Evolutionary conservation across 192 early-diverging fungal species (phyloP), one percentile per base, ranked within the genome.

Genomic region (Endogone sp.): DNA sequence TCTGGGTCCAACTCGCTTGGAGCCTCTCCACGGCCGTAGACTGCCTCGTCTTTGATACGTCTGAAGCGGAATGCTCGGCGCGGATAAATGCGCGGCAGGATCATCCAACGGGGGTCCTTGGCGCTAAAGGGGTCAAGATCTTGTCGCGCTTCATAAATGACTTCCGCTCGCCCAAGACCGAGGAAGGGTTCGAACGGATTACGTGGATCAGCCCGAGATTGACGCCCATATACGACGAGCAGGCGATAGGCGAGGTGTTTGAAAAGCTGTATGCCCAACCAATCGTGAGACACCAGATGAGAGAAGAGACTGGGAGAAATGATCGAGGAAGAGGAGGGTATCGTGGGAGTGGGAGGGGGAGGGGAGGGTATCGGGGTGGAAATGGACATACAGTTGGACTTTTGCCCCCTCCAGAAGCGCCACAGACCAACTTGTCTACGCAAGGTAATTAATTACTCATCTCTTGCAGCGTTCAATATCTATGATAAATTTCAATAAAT

Each of bases 71-170:
- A 67, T 91, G 89, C 79, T 81, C 81, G 72, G 79, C 84, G 64
- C 84, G 91, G 2, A 87, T 93, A 23, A 77, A 81, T 61, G 79
- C 71, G 22, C 84, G 91, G 32, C 56, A 68, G 65, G 79, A 88
- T 28, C 91, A 93, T 72, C 88, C 91, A 29, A 90, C 90, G 2
- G 85, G 89, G 30, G 91, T 93, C 24, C 80, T 86, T 56, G 90
- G 91, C 28, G 66, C 75, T 60, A 74, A 84, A 56, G 90, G 90
- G 2, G 74, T 86, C 3, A 76, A 83, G 63, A 82, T 93, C 26
- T 79, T 91, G n/a, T 74, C 79, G 23, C 80, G 83, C 4, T 93
- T 93, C 70, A 73, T 79, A 32, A 71, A 75, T 23, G 76, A 78
- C 67, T 80, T 78, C 71, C 71, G 67, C 16, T 69, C 78, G 37